phyloP scores from a whole-genome alignment of 2,329 filamentous ascomycete genomes.

The Lojkania enalia region DNA sequence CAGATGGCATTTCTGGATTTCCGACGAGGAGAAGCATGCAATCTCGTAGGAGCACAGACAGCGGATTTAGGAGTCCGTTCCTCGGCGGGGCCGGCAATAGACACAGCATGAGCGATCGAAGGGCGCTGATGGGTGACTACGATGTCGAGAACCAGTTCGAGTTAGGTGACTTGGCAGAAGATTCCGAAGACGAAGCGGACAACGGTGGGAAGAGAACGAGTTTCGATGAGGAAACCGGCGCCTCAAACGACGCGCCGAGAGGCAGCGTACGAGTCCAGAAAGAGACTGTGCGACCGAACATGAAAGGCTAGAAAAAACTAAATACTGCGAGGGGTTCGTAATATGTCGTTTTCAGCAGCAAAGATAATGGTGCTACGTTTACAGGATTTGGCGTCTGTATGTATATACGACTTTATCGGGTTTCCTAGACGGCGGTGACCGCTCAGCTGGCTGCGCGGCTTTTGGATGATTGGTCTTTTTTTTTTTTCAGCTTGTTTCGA shows the following conservation, averaged over 20 bases:
- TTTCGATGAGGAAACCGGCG: slow-evolving; percentile 33
- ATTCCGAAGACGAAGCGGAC: slow-evolving; percentile 54
- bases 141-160: slow-evolving; percentile 78
- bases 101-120: slow-evolving; percentile 62
- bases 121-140: slow-evolving; percentile 84
- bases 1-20: slow-evolving; percentile 85
- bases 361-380: no score
- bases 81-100: slow-evolving; percentile 49
- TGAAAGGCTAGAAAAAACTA: no score
- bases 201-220: slow-evolving; percentile 36
- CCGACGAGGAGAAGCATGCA: slow-evolving; percentile 96
- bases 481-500: no score
- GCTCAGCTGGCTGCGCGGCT: no score
- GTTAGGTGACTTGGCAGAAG: slow-evolving; percentile 76
- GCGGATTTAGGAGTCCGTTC: slow-evolving; percentile 59
- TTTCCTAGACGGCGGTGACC: no score
- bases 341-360: no score
- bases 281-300: slow-evolving; percentile 31
- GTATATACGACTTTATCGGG: no score
- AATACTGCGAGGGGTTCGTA: no score
- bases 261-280: slow-evolving; percentile 35
- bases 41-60: slow-evolving; percentile 66
- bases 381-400: no score
- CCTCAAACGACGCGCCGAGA: slow-evolving; percentile 24
- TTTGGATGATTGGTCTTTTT: no score